These are phyloP conservation scores for Pluteus cervinus DNA, from an alignment of 768 basidiomycete species.

Conservation along the genomic window DNA sequence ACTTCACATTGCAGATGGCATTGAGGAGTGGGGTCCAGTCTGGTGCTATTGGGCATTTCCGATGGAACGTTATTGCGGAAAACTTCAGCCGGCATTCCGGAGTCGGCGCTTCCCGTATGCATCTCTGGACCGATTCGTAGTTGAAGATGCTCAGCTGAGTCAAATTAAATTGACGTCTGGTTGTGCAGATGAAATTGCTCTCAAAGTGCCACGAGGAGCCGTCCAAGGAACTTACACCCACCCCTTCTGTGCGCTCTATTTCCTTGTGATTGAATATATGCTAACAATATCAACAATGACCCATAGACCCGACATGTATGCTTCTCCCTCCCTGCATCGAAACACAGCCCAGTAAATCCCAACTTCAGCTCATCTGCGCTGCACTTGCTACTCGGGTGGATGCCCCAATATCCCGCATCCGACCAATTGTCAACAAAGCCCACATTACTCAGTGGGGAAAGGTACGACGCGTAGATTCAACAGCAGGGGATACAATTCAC, in stretches of 20 bases:
- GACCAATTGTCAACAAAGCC: conserved; percentile 8
- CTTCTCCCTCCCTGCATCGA: conserved; percentile 18
- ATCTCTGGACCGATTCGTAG: conserved; percentile 19
- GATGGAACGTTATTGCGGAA: conserved; percentile 32
- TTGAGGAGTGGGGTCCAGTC: conserved; percentile 26
- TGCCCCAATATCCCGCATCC: conserved; percentile 5
- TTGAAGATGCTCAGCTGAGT: conserved; percentile 23
- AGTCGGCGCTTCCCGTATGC: conserved; percentile 25
- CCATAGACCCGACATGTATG: conserved; percentile 20
- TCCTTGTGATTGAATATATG: not conserved
- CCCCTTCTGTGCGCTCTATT: conserved; percentile 8
- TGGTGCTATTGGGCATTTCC: conserved; percentile 33
- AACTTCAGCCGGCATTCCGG: conserved; percentile 17
- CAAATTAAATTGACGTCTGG: conserved; percentile 23
- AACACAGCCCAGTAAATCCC: not conserved
- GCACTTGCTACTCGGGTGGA: conserved; percentile 15
- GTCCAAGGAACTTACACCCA: conserved; percentile 6
- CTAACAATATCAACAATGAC: not conserved
- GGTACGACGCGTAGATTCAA: conserved; percentile 18
- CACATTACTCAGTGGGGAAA: conserved; percentile 21
- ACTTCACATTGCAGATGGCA: conserved; percentile 26
- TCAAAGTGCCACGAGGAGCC: no score
- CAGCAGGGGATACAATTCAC: conserved; percentile 24
- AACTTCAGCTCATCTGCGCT: conserved; percentile 12
- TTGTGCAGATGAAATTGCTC: conserved; percentile 16